A percentile compares a stretch with the other conserved stretches of the same genome.
phyloP scores from a whole-genome alignment of 106 monocot genomes.

The Dioscorea dumetorum region DNA sequence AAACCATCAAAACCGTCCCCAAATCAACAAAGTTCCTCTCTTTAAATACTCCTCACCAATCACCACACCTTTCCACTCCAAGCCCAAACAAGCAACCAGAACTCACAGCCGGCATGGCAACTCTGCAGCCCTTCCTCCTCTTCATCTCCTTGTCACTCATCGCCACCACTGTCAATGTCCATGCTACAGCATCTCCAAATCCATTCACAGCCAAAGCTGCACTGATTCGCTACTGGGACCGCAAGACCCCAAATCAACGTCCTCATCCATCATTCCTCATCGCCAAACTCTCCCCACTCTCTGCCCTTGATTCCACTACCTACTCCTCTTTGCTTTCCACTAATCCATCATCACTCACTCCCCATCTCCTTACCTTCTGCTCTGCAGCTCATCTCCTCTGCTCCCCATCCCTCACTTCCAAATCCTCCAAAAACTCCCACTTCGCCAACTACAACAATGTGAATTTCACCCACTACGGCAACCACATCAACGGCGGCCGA shows the following conservation, averaged over 20 bases:
- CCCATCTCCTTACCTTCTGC: slow-evolving; percentile 52
- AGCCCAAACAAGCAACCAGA: too few species aligned
- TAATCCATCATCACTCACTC: slow-evolving; percentile 9
- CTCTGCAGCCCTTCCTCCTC: neutral
- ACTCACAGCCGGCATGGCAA: too few species aligned
- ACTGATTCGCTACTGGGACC: slow-evolving; percentile 68
- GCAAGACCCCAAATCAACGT: slow-evolving; percentile 39
- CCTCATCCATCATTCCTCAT: slow-evolving; percentile 63
- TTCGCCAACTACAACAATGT: slow-evolving; percentile 45
- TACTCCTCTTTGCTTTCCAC: slow-evolving; percentile 33
- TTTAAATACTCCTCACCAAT: too few species aligned
- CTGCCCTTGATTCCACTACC: slow-evolving; percentile 34
- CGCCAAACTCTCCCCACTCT: slow-evolving; percentile 76
- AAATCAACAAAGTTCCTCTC: too few species aligned
- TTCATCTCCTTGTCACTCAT: slow-evolving; percentile 1
- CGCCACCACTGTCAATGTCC: neutral
- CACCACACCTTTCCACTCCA: too few species aligned
- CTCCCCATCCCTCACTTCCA: slow-evolving; percentile 16
- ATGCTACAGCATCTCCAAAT: slow-evolving; percentile 5
- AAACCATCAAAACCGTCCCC: too few species aligned
- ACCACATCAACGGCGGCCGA: slow-evolving; percentile 17
- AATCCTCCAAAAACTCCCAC: slow-evolving; percentile 1
- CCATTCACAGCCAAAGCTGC: slow-evolving; percentile 65
- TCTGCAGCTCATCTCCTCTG: slow-evolving; percentile 41
- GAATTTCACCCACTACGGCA: slow-evolving; percentile 89